Evolutionary conservation across 176 grass and related monocot species (phyloP), one percentile per base, ranked within the genome.

Genomic region (Calamus simplicifolius): DNA sequence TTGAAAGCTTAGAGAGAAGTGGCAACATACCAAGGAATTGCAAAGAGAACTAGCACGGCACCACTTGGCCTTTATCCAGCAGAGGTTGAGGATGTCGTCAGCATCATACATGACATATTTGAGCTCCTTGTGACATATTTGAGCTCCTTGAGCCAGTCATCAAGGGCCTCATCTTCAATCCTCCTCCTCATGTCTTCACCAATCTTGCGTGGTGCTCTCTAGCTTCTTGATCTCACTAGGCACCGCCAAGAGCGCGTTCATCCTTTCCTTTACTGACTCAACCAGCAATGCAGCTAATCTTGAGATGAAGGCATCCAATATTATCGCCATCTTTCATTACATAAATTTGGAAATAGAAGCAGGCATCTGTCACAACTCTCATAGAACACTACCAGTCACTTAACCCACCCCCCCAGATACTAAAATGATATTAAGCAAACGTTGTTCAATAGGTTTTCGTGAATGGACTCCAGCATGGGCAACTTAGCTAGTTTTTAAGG

Each of bases 41-140:
- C 31, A 30, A 48, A 80, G 76, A 16, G 68, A 48, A 2, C 64
- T 27, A 6, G 10, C 4, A 23, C 65, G 60, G 23, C 81, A 55
- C 16, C 79, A 66, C 29, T 48, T 67, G 61, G 51, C 70, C 17
- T 31, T 59, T 63, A 81, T 71, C 59, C 48, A 31, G 71, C 81
- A 81, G n/a, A 71, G 68, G 75, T 89, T 81, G 15, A 49, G 59
- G 63, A 79, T 69, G 31, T 10, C 75, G 65, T 86, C 73, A 0
- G 72, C 78, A 43, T 86, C 65, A 61, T 80, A 81, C 4, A 67
- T 52, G 38, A 54, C 64, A n/a, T 74, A 68, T 67, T 52, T 72
- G 48, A 78, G 74, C 67, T 50, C 68, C n/a, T n/a, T n/a, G n/a
- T n/a, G n/a, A n/a, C n/a, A n/a, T n/a, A n/a, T n/a, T n/a, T n/a